A percentile compares a stretch with the other conserved stretches of the same genome.
Evolutionary conservation across 352 stramenopile genomes (phyloP).

Genomic region (Globisporangium yorkense): DNA sequence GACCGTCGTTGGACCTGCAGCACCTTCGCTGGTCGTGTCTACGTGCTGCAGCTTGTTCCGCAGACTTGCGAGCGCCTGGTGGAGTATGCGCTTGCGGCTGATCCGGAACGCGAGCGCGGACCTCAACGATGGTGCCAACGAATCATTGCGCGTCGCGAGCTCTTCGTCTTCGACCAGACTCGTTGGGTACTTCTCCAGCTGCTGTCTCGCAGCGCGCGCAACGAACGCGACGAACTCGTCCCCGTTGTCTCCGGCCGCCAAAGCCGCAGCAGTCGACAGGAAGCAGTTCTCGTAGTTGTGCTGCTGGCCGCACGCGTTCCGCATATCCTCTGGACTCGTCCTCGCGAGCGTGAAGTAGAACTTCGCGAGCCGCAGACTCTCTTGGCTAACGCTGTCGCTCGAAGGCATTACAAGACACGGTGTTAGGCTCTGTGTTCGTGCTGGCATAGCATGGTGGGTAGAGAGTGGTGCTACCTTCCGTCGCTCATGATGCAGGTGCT

Average conservation of each 20-base stretch:
- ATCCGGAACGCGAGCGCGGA: slow-evolving; percentile 39
- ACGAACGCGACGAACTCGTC: slow-evolving; percentile 11
- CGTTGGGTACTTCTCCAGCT: slow-evolving; percentile 33
- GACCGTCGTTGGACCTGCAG: neutral
- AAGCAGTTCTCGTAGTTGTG: slow-evolving; percentile 31
- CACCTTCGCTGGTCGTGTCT: neutral
- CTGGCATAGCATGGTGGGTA: neutral
- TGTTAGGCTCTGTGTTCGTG: neutral
- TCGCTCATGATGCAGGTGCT: slow-evolving; percentile 27
- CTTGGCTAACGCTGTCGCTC: slow-evolving; percentile 9
- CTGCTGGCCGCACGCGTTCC: slow-evolving; percentile 13
- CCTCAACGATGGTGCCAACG: neutral
- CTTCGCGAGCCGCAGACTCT: slow-evolving; percentile 17
- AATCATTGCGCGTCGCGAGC: neutral
- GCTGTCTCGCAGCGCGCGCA: slow-evolving; percentile 6
- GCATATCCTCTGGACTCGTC: slow-evolving; percentile 15
- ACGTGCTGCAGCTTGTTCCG: neutral
- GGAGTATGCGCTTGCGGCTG: slow-evolving; percentile 51
- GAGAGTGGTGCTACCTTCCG: slow-evolving; percentile 13
- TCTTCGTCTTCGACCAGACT: slow-evolving; percentile 28
- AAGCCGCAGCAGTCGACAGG: slow-evolving; percentile 7
- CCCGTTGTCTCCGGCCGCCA: slow-evolving; percentile 3
- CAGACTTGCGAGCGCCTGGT: slow-evolving; percentile 16
- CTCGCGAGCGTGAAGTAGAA: slow-evolving; percentile 27
- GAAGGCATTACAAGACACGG: neutral